A percentile compares a stretch with the other conserved stretches of the same genome.
phyloP scores from a whole-genome alignment of 1,284 basidiomycete genomes.

The Rhodotorula sp. region DNA sequence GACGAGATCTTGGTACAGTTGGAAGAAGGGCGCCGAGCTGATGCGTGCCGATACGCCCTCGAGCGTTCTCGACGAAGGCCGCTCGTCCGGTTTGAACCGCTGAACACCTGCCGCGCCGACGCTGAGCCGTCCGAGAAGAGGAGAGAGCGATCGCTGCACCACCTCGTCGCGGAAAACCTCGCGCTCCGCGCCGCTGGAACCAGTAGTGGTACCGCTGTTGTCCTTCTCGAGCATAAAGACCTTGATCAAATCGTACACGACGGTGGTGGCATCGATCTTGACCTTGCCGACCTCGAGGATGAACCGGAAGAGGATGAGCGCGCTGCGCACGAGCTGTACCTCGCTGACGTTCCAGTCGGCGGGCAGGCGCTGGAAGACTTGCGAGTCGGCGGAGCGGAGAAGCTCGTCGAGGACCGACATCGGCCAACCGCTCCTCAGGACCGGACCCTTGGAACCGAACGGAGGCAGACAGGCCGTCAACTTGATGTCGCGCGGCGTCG shows the following conservation, averaged over 20 bases:
- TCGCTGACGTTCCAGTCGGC: slow-evolving; percentile 76
- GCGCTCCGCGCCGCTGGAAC: slow-evolving; percentile 49
- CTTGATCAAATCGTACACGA: slow-evolving; percentile 78
- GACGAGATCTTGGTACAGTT: slow-evolving; percentile 89
- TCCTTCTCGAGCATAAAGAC: slow-evolving; percentile 88
- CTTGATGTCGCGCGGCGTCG: slow-evolving; percentile 50
- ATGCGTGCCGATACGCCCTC: slow-evolving; percentile 26
- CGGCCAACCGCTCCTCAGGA: slow-evolving; percentile 70
- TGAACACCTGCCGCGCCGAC: slow-evolving; percentile 45
- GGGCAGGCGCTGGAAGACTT: slow-evolving; percentile 68
- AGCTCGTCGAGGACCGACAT: slow-evolving; percentile 75
- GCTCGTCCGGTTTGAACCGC: background rate
- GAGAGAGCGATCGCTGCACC: slow-evolving; percentile 62
- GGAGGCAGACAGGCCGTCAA: slow-evolving; percentile 47
- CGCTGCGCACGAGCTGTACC: slow-evolving; percentile 69
- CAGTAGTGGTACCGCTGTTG: slow-evolving; percentile 51
- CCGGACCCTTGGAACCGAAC: slow-evolving; percentile 57
- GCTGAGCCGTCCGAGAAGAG: slow-evolving; percentile 62
- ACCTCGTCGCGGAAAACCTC: slow-evolving; percentile 70
- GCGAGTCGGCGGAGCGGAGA: slow-evolving; percentile 71
- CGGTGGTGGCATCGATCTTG: slow-evolving; percentile 53
- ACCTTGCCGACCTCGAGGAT: background rate
- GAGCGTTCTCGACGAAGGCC: background rate
- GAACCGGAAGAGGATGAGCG: slow-evolving; percentile 60
- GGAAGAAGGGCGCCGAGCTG: slow-evolving; percentile 64